These are phyloP conservation scores for Pestalotiopsis sp. DNA, from an alignment of 2,329 filamentous ascomycete genomes.

Conservation along the genomic window DNA sequence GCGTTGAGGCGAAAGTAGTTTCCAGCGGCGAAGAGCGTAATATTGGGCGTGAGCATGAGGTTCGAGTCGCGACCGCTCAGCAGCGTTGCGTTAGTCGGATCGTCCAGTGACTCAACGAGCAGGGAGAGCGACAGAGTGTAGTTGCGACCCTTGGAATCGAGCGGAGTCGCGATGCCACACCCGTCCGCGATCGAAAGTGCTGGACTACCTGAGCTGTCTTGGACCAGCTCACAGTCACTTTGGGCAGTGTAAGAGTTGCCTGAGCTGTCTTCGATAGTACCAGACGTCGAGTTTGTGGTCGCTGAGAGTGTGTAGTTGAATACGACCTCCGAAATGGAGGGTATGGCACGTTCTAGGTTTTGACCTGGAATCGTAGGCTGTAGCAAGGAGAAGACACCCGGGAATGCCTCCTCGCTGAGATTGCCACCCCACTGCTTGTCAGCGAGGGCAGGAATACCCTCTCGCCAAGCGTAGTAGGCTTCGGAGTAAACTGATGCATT, in stretches of 20 bases:
- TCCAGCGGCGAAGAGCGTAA: conserved; percentile 37
- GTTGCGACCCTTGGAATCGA: conserved; percentile 56
- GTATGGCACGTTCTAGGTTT: conserved; percentile 48
- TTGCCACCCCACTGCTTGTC: conserved; percentile 57
- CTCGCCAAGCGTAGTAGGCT: conserved; percentile 52
- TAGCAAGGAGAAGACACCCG: conserved; percentile 38
- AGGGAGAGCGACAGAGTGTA: conserved; percentile 55
- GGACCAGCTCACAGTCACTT: conserved; percentile 37
- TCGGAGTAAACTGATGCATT: conserved; percentile 55
- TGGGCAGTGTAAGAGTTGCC: conserved; percentile 43
- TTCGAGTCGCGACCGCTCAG: conserved; percentile 45
- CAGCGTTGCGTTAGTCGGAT: conserved; percentile 38
- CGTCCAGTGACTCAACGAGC: conserved; percentile 31
- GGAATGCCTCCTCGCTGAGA: conserved; percentile 42
- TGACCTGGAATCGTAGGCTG: conserved; percentile 46
- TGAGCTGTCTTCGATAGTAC: conserved; percentile 35
- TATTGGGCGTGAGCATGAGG: conserved; percentile 41
- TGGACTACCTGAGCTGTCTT: conserved; percentile 13
- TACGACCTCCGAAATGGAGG: conserved; percentile 37
- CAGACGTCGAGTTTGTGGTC: not conserved
- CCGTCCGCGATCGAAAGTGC: conserved; percentile 34
- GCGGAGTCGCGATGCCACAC: conserved; percentile 48
- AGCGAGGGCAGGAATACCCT: conserved; percentile 52
- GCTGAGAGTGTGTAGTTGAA: conserved; percentile 35
- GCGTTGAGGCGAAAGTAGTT: conserved; percentile 38